Conservation (phyloP, 495 filamentous ascomycete species). For the Rusavskia elegans region DNA sequence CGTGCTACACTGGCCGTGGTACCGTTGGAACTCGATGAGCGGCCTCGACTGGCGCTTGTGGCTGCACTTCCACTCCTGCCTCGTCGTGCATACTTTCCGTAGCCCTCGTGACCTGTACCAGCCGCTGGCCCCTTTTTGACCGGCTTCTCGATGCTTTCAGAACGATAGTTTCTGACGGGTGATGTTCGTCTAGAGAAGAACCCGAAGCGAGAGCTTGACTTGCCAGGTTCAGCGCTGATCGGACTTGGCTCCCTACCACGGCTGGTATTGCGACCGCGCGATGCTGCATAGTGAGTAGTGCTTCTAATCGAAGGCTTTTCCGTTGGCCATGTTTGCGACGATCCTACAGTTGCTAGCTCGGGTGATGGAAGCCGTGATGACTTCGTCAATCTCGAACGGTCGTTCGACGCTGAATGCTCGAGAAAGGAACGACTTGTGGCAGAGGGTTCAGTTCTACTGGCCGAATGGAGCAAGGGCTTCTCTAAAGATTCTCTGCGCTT, state of each 20-base stretch:
- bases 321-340: slow-evolving; percentile 10
- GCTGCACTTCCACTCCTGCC: slow-evolving; percentile 35
- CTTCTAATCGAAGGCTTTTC: not conserved
- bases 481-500: slow-evolving; percentile 28
- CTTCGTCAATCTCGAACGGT: slow-evolving; percentile 22
- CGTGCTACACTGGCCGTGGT: slow-evolving; percentile 25
- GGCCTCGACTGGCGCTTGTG: slow-evolving; percentile 26
- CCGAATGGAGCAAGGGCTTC: slow-evolving; percentile 8
- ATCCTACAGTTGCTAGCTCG: slow-evolving; percentile 24
- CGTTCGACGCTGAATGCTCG: slow-evolving; percentile 18
- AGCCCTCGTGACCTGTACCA: slow-evolving; percentile 93
- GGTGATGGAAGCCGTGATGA: slow-evolving; percentile 25
- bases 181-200: slow-evolving; percentile 63
- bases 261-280: slow-evolving; percentile 17
- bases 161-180: slow-evolving; percentile 30
- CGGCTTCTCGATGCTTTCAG: slow-evolving; percentile 38
- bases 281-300: slow-evolving; percentile 11
- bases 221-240: slow-evolving; percentile 19
- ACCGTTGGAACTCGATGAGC: slow-evolving; percentile 40
- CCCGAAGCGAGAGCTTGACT: slow-evolving; percentile 44
- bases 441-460: slow-evolving; percentile 3
- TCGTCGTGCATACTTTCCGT: slow-evolving; percentile 53
- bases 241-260: slow-evolving; percentile 14
- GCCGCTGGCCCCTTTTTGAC: slow-evolving; percentile 70
- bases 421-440: too few species aligned